Percentiles rank a stretch among this genome's conserved stretches.
Evolutionary conservation across 106 monocot species (phyloP).

Genomic region (Narthecium ossifragum): DNA sequence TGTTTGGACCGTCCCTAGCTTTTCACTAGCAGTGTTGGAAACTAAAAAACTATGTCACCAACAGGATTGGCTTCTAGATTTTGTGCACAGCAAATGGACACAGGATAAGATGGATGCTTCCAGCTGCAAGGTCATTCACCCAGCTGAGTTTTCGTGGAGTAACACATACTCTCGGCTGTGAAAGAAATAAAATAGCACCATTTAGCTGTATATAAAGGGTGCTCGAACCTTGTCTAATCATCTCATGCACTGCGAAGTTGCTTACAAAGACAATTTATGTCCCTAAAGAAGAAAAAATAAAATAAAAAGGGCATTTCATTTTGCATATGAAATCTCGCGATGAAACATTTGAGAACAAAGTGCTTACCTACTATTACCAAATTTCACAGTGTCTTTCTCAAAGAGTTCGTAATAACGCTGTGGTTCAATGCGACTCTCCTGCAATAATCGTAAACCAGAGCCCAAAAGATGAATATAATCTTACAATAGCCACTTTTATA

Average conservation of each 20-base stretch:
- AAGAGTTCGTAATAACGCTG: conserved; percentile 95
- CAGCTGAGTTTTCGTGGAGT: conserved; percentile 36
- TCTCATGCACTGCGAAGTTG: not conserved
- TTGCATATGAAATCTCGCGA: no score
- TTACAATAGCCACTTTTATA: no score
- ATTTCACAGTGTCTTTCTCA: conserved; percentile 92
- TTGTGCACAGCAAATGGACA: no score
- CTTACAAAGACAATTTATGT: not conserved
- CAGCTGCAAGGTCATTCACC: no score
- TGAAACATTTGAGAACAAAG: not conserved
- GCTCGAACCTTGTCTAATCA: not conserved
- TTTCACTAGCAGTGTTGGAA: no score
- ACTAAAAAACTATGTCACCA: no score
- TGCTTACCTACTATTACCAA: conserved; percentile 97
- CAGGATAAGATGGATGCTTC: no score
- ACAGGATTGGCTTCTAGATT: no score
- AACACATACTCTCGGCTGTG: conserved; percentile 61
- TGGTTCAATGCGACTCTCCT: conserved; percentile 83
- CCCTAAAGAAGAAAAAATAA: not conserved
- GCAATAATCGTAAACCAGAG: no score
- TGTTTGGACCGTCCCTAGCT: no score
- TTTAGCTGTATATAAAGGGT: not conserved
- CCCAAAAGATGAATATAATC: no score
- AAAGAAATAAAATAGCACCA: conserved; percentile 11
- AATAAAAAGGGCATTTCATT: no score